phyloP scores from a whole-genome alignment of 2,329 filamentous ascomycete genomes.

The Diatrype stigma region DNA sequence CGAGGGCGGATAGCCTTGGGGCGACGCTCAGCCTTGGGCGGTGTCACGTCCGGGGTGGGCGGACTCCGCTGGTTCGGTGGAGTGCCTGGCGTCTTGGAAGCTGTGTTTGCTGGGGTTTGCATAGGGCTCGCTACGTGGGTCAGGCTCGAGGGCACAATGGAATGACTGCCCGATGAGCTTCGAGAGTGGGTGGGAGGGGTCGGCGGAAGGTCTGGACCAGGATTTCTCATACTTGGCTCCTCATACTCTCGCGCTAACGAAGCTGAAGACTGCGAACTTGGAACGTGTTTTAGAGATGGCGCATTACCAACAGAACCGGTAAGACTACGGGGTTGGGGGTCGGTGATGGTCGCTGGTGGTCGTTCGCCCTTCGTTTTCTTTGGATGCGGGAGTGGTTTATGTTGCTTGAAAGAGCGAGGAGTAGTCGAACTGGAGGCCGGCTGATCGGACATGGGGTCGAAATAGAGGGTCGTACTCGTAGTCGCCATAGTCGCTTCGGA shows the following conservation, averaged over 20 bases:
- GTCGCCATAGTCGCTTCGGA: conserved; percentile 1
- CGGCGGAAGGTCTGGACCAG: conserved; percentile 52
- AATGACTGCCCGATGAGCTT: conserved; percentile 50
- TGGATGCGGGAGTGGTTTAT: conserved; percentile 36
- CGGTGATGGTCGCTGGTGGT: conserved; percentile 6
- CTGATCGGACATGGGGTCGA: conserved; percentile 23
- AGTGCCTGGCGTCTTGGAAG: conserved; percentile 47
- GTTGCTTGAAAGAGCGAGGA: conserved; percentile 32
- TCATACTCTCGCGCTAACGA: conserved; percentile 39
- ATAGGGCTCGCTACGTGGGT: conserved; percentile 33
- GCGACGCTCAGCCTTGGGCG: conserved; percentile 50
- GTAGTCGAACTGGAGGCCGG: conserved; percentile 19
- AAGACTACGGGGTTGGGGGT: conserved; percentile 19
- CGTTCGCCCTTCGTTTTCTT: conserved; percentile 19
- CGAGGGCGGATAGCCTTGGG: conserved; percentile 43
- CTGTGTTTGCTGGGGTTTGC: conserved; percentile 34
- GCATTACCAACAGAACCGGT: conserved; percentile 22
- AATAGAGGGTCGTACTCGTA: conserved; percentile 25
- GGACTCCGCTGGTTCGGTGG: conserved; percentile 64
- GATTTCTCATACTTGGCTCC: conserved; percentile 34
- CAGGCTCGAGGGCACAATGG: conserved; percentile 39
- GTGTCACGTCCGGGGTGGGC: conserved; percentile 72
- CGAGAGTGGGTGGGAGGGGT: conserved; percentile 60
- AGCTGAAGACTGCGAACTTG: conserved; percentile 31
- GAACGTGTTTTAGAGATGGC: conserved; percentile 15